These are phyloP conservation scores for Mycena epipterygia DNA, from an alignment of 768 basidiomycete species.

Conservation along the genomic window DNA sequence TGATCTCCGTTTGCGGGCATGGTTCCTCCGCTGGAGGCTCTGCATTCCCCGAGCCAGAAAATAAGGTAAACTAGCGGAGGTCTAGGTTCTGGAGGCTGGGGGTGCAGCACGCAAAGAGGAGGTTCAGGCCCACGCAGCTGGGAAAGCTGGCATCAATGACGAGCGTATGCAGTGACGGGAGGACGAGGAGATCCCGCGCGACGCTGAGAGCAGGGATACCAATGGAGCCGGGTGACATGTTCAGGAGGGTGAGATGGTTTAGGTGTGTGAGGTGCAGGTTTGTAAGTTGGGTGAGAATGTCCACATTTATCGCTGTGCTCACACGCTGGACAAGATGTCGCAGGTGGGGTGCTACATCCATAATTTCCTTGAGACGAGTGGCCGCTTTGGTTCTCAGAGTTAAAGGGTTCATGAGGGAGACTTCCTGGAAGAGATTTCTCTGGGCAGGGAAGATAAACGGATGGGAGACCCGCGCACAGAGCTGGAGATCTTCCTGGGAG, in stretches of 20 bases:
- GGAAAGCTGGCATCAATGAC: not conserved
- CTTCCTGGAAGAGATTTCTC: not conserved
- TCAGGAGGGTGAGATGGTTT: not conserved
- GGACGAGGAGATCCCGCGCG: not conserved
- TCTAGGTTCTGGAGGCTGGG: not conserved
- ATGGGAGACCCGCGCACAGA: conserved; percentile 43
- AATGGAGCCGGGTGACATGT: not conserved
- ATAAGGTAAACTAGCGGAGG: not conserved
- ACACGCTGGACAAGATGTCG: not conserved
- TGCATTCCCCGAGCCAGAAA: no score
- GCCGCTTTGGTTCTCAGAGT: not conserved
- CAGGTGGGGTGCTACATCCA: not conserved
- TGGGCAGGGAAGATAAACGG: conserved; percentile 27
- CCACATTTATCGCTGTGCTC: not conserved
- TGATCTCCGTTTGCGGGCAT: not conserved
- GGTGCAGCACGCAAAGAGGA: conserved; percentile 1
- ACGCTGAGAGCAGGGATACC: not conserved
- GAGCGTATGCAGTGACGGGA: not conserved
- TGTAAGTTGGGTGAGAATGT: not conserved
- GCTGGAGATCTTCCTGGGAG: conserved; percentile 37
- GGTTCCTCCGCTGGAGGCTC: not conserved
- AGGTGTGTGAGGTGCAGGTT: not conserved
- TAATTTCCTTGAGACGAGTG: not conserved
- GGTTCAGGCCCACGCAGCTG: not conserved
- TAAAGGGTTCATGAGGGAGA: not conserved